A percentile compares a stretch with the other conserved stretches of the same genome.
Evolutionary conservation across 2,329 filamentous ascomycete genomes (phyloP).

Genomic region (Ophiostoma sp.): DNA sequence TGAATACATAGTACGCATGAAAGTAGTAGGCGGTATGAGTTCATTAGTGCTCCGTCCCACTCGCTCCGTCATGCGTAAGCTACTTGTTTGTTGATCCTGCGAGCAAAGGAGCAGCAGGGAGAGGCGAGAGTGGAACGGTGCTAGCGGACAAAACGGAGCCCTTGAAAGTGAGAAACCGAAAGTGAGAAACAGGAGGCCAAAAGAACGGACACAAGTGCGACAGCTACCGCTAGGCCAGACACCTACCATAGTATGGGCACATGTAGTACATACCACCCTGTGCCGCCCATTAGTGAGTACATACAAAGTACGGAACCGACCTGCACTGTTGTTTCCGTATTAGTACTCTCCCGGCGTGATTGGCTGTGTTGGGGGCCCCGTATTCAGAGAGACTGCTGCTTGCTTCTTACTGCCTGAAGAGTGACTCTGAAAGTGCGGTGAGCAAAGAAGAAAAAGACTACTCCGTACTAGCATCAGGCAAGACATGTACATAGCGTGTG

Average conservation of each 20-base stretch:
- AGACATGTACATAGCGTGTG: not conserved
- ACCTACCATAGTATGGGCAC: too few relatives aligned
- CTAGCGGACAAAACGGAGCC: not conserved
- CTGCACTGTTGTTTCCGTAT: constrained; percentile 3
- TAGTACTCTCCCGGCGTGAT: not conserved
- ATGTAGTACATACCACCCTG: not conserved
- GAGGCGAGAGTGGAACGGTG: constrained; percentile 6
- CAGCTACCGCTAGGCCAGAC: not conserved
- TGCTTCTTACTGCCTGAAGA: not conserved
- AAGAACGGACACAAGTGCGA: constrained; percentile 8
- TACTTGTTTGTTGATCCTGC: constrained; percentile 3
- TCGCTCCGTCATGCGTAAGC: not conserved
- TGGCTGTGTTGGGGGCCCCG: not conserved
- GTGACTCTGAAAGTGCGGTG: constrained; percentile 13
- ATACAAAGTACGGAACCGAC: not conserved
- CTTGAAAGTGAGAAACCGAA: not conserved
- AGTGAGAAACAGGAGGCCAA: not conserved
- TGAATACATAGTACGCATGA: too few relatives aligned
- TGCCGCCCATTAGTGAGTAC: not conserved
- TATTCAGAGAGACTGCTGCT: not conserved
- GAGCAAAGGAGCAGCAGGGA: not conserved
- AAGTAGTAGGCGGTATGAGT: too few relatives aligned
- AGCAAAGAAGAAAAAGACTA: constrained; percentile 3
- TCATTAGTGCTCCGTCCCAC: not conserved
- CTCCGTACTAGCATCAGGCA: not conserved